Percentiles rank a stretch among this genome's conserved stretches.
phyloP scores from a whole-genome alignment of 2,329 filamentous ascomycete species.

The Corniculantispora saksenae region DNA sequence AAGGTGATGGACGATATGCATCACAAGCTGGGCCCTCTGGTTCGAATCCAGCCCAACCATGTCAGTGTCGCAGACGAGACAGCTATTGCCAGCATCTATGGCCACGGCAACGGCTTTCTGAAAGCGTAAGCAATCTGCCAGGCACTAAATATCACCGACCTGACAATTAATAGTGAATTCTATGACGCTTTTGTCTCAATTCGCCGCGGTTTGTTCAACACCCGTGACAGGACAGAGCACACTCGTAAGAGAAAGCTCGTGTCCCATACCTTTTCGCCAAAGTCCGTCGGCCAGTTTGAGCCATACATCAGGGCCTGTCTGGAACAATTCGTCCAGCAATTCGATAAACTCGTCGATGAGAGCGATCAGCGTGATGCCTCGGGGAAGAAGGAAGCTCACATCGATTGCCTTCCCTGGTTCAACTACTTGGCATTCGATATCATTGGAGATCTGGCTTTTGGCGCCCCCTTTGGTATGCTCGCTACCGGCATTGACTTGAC shows the following conservation, averaged over 20 bases:
- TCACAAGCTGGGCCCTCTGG: slow-evolving; percentile 73
- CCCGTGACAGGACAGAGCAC: slow-evolving; percentile 77
- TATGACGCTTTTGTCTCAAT: slow-evolving; percentile 93
- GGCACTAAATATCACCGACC: fast-evolving
- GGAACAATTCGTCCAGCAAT: slow-evolving; percentile 69
- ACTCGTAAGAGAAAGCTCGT: slow-evolving; percentile 87
- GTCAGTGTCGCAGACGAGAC: slow-evolving; percentile 77
- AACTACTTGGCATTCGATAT: slow-evolving; percentile 57
- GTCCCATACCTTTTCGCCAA: slow-evolving; percentile 82
- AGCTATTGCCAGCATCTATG: slow-evolving; percentile 78
- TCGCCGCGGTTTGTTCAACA: slow-evolving; percentile 84
- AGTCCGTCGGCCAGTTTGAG: slow-evolving; percentile 81
- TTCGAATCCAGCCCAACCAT: slow-evolving; percentile 83
- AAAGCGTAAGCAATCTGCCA: slow-evolving; percentile 56
- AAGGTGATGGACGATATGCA: slow-evolving; percentile 69
- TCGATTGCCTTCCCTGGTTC: slow-evolving; percentile 78
- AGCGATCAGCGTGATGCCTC: slow-evolving; percentile 49
- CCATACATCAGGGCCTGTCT: slow-evolving; percentile 84
- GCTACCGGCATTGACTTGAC: slow-evolving; percentile 73
- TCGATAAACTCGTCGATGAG: slow-evolving; percentile 61
- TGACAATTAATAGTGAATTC: slow-evolving; percentile 61
- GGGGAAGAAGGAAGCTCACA: slow-evolving; percentile 61
- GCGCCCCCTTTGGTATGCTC: slow-evolving; percentile 66
- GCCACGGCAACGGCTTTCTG: slow-evolving; percentile 74
- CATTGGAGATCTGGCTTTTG: slow-evolving; percentile 52